Evolutionary conservation across 495 filamentous ascomycete species (phyloP).

Genomic region (Symbiotaphrina buchneri): DNA sequence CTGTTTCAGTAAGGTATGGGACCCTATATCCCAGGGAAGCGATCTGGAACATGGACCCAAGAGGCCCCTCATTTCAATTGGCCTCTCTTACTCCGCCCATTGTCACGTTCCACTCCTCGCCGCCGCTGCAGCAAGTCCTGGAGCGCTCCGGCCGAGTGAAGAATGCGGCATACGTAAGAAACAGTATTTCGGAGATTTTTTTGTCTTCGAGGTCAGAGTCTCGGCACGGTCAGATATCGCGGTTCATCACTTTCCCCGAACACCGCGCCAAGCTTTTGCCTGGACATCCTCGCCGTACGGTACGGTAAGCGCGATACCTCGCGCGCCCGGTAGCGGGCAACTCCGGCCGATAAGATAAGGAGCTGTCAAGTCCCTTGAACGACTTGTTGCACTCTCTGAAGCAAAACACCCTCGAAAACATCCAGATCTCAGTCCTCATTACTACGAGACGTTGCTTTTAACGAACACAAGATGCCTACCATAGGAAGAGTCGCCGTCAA

Average conservation of each 20-base stretch:
- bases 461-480: no score
- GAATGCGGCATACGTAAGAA: neutral
- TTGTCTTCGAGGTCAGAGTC: neutral
- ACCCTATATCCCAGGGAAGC: no score
- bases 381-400: neutral
- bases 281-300: neutral
- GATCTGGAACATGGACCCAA: no score
- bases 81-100: neutral
- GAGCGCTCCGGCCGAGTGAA: neutral
- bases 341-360: neutral
- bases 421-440: no score
- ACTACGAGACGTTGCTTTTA: no score
- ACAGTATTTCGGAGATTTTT: neutral
- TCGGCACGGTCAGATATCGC: neutral
- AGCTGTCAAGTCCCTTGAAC: neutral
- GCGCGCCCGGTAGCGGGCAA: neutral
- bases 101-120: neutral
- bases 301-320: neutral
- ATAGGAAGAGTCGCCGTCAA: neutral
- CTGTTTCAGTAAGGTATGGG: neutral
- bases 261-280: neutral
- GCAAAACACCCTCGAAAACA: neutral
- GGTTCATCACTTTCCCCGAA: neutral
- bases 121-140: neutral
- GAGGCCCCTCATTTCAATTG: neutral